Conservation (phyloP, 2,329 filamentous ascomycete genomes). For the Dactylellina parvicollis region DNA sequence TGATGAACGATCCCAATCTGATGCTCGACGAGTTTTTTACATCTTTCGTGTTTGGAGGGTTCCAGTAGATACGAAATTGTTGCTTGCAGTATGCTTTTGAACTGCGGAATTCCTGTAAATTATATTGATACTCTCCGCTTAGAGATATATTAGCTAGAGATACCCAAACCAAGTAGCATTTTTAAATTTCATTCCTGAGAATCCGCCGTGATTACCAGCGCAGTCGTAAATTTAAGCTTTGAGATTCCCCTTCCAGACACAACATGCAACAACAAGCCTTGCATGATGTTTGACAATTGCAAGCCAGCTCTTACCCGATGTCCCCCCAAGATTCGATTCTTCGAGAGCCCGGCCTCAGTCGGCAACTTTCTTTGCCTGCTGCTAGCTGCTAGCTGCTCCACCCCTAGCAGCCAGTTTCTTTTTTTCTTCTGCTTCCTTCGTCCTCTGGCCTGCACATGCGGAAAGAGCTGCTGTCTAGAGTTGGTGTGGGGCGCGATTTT, state of each 20-base stretch:
- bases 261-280: no score
- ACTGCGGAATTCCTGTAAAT: neutral
- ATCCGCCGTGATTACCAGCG: no score
- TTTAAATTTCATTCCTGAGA: neutral
- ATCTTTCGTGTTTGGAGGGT: slow-evolving; percentile 50
- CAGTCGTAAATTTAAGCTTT: no score
- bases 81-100: neutral
- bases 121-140: neutral
- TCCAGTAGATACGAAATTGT: slow-evolving; percentile 11
- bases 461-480: slow-evolving; percentile 36
- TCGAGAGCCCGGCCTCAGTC: slow-evolving; percentile 42
- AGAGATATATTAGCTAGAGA: neutral
- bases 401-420: slow-evolving; percentile 32
- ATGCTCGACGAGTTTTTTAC: slow-evolving; percentile 54
- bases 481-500: slow-evolving; percentile 31
- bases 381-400: neutral
- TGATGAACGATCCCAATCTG: slow-evolving; percentile 51
- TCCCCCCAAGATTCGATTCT: slow-evolving; percentile 13
- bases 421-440: slow-evolving; percentile 11
- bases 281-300: slow-evolving; percentile 28
- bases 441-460: slow-evolving; percentile 33
- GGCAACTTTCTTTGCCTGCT: slow-evolving; percentile 29
- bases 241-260: no score
- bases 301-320: slow-evolving; percentile 47
- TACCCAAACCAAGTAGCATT: neutral